phyloP scores from a whole-genome alignment of 2,329 filamentous ascomycete genomes.

The Calonectria pseudoreteaudii region DNA sequence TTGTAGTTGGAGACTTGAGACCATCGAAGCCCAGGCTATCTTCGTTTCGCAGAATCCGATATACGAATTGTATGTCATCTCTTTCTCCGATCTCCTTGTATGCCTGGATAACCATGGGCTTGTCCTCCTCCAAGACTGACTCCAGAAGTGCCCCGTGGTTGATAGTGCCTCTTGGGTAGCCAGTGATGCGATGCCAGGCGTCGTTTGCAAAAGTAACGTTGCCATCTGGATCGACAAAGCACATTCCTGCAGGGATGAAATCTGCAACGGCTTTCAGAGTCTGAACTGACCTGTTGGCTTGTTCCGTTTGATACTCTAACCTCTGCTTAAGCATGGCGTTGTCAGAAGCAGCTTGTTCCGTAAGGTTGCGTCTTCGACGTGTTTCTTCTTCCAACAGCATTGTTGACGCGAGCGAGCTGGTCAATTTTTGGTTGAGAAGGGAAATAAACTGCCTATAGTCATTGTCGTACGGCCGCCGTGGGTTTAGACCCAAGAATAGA shows the following conservation, averaged over 20 bases:
- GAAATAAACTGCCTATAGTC: slow-evolving; percentile 77
- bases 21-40: slow-evolving; percentile 1
- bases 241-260: slow-evolving; percentile 80
- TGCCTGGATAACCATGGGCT: slow-evolving; percentile 52
- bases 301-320: slow-evolving; percentile 66
- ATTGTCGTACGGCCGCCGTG: slow-evolving; percentile 77
- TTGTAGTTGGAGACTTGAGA: slow-evolving; percentile 34
- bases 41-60: slow-evolving; percentile 48
- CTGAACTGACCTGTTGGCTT: slow-evolving; percentile 66
- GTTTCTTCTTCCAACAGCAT: slow-evolving; percentile 79
- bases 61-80: slow-evolving; percentile 59
- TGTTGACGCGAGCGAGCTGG: slow-evolving; percentile 76
- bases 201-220: slow-evolving; percentile 79
- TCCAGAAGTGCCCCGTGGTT: slow-evolving; percentile 53
- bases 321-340: slow-evolving; percentile 75
- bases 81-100: slow-evolving; percentile 55
- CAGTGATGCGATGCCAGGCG: slow-evolving; percentile 69
- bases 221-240: slow-evolving; percentile 74
- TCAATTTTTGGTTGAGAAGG: slow-evolving; percentile 66
- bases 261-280: slow-evolving; percentile 79
- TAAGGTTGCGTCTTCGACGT: slow-evolving; percentile 60
- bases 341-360: slow-evolving; percentile 74
- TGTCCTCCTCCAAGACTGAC: slow-evolving; percentile 61
- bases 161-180: slow-evolving; percentile 52
- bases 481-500: slow-evolving; percentile 77